Percentiles rank a stretch among this genome's conserved stretches.
Conservation (phyloP, 192 early-diverging fungal species). For the Entomortierella chlamydospora region DNA sequence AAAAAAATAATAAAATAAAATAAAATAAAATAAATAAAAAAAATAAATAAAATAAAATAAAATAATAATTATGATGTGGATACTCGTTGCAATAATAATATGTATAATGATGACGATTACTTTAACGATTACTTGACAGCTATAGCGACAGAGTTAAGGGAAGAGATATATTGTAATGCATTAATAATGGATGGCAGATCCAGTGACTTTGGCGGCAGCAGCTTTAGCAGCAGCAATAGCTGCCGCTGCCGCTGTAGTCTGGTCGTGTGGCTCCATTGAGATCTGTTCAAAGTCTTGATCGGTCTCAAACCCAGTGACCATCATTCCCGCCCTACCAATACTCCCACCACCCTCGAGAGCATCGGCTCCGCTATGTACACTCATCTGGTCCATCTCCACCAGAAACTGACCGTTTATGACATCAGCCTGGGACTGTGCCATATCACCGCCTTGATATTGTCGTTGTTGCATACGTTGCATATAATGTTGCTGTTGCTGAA, state of each 20-base stretch:
- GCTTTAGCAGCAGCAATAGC: slow-evolving; percentile 5
- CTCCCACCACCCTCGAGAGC: too few relatives aligned
- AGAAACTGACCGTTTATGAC: background rate
- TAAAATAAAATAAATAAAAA: too few relatives aligned
- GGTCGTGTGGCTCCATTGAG: slow-evolving; percentile 16
- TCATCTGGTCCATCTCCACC: slow-evolving; percentile 2
- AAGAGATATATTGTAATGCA: background rate
- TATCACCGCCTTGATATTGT: background rate
- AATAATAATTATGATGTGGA: too few relatives aligned
- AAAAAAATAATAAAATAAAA: too few relatives aligned
- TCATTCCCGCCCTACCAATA: background rate
- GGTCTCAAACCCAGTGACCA: slow-evolving; percentile 1
- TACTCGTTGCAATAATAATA: too few relatives aligned
- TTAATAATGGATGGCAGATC: background rate
- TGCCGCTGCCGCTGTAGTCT: background rate
- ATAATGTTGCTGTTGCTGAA: slow-evolving; percentile 20
- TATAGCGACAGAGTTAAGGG: too few relatives aligned
- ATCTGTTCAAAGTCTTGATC: slow-evolving; percentile 39
- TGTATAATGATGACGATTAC: too few relatives aligned
- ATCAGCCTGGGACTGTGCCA: background rate
- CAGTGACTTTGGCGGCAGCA: slow-evolving; percentile 3
- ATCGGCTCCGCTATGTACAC: background rate
- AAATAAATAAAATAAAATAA: too few relatives aligned
- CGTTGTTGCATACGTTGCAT: slow-evolving; percentile 6
- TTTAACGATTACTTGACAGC: too few relatives aligned